Evolutionary conservation across 2,329 filamentous ascomycete species (phyloP), one percentile per base, ranked within the genome.

Genomic region (Penicillium sp.): DNA sequence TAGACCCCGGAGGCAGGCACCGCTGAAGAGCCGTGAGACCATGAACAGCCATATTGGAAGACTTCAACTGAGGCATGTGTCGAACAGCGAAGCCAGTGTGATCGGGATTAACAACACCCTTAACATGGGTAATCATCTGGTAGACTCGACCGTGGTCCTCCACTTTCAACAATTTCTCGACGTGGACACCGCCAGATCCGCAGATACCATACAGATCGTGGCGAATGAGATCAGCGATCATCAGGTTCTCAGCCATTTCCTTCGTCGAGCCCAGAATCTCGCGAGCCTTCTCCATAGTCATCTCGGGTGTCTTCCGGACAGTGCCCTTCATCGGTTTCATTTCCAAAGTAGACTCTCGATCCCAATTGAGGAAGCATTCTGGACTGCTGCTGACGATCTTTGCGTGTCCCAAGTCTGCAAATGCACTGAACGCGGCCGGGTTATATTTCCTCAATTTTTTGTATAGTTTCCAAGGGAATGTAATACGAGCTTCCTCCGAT

Each of bases 311-410:
- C 64, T 95, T 95, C 62, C 86, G 86, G n/a, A 96, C 90, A 0
- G 93, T 97, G 44, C 93, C 93, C 76, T 97, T 97, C 84, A 97
- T 97, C 0, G 93, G 93, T 7, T 92, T 85, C 80, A 96, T 94
- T 56, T 76, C 73, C 2, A 77, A 61, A 5, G 67, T 70, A 1
- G 71, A 73, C 12, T 66, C 60, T 38, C 80, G 76, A 38, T 80
- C 77, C 83, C 84, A 88, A 50, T 83, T 84, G 15, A 97, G 81
- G 67, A 96, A 97, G 2, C 92, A 88, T 73, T 97, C 93, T 0
- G 93, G 93, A 4, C 90, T 95, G 64, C 87, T 89, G 70, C 88
- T 89, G 42, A 95, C 78, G 28, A 97, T 80, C 1, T 89, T 91
- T 3, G 83, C 82, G 29, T 75, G 71, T 2, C 84, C 83, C 15